Evolutionary conservation across 2,329 filamentous ascomycete genomes (phyloP).

Genomic region (Paraconiothyrium brasiliense): DNA sequence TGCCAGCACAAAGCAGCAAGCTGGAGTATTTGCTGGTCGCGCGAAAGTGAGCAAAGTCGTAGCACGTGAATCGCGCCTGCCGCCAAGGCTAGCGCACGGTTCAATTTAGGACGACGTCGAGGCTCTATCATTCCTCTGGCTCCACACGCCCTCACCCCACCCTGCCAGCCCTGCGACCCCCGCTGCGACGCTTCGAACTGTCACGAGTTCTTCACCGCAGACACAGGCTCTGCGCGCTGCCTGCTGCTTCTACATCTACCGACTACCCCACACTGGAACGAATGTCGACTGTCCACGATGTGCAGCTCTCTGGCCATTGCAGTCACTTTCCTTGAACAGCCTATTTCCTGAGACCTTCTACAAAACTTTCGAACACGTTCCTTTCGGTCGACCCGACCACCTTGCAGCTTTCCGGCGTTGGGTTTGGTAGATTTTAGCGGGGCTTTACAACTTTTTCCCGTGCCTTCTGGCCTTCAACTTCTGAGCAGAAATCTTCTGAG

Average conservation of each 20-base stretch:
- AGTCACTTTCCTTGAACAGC: conserved; percentile 63
- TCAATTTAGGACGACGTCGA: conserved; percentile 1
- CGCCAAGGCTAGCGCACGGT: conserved; percentile 10
- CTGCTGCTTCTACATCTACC: conserved; percentile 11
- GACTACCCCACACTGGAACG: conserved; percentile 31
- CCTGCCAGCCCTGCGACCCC: conserved; percentile 26
- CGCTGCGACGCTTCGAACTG: conserved; percentile 21
- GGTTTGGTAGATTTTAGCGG: conserved; percentile 32
- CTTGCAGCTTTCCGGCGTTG: conserved; percentile 35
- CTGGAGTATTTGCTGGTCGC: neutral
- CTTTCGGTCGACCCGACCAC: conserved; percentile 36
- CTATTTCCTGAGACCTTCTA: conserved; percentile 53
- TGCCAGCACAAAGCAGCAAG: conserved; percentile 8
- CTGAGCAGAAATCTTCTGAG: conserved; percentile 13
- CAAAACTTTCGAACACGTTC: conserved; percentile 41
- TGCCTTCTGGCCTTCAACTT: conserved; percentile 1
- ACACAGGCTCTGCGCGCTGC: conserved; percentile 10
- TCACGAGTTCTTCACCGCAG: conserved; percentile 15
- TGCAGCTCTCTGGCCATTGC: conserved; percentile 57
- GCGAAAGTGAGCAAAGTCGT: neutral
- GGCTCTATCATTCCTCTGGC: conserved; percentile 24
- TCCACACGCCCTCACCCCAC: conserved; percentile 25
- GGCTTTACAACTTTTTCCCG: conserved; percentile 6
- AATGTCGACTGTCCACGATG: conserved; percentile 62
- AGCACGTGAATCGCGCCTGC: conserved; percentile 10